Evolutionary conservation across 495 filamentous ascomycete genomes (phyloP).

Genomic region (Neurospora sp.): DNA sequence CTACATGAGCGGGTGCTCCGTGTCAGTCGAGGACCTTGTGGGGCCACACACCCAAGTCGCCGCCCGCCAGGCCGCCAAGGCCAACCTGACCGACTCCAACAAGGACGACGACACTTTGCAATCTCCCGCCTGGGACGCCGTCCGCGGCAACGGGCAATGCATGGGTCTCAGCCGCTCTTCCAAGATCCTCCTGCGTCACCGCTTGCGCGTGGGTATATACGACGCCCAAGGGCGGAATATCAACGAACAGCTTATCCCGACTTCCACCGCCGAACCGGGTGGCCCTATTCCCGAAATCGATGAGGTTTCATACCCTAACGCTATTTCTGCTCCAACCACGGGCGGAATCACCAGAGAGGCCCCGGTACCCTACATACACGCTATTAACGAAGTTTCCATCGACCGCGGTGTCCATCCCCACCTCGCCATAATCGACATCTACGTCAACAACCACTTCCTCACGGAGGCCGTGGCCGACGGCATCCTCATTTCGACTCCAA

Average conservation of each 20-base stretch:
- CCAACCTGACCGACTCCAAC: background rate
- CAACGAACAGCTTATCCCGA: slow-evolving; percentile 36
- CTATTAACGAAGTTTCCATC: slow-evolving; percentile 90
- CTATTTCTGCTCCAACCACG: background rate
- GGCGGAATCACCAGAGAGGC: slow-evolving; percentile 3
- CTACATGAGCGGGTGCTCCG: slow-evolving; percentile 78
- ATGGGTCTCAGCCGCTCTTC: slow-evolving; percentile 67
- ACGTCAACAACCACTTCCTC: slow-evolving; percentile 70
- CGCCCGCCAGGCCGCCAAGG: slow-evolving; percentile 13
- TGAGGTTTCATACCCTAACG: background rate
- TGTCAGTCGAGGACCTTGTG: slow-evolving; percentile 32
- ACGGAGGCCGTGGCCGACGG: slow-evolving; percentile 92
- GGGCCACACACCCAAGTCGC: slow-evolving; percentile 35
- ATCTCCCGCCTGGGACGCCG: slow-evolving; percentile 48
- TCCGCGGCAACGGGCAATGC: slow-evolving; percentile 72
- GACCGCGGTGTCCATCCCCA: slow-evolving; percentile 86
- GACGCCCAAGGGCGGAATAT: slow-evolving; percentile 47
- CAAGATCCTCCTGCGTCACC: slow-evolving; percentile 74
- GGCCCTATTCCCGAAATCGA: slow-evolving; percentile 15
- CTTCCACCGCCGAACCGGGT: slow-evolving; percentile 32
- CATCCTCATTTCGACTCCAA: slow-evolving; percentile 88
- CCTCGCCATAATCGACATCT: slow-evolving; percentile 81
- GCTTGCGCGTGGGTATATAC: slow-evolving; percentile 74
- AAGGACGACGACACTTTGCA: slow-evolving; percentile 5
- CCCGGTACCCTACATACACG: slow-evolving; percentile 49